Percentiles rank a stretch among this genome's conserved stretches.
Conservation (phyloP, 768 basidiomycete genomes). For the Phallus indusiatus region DNA sequence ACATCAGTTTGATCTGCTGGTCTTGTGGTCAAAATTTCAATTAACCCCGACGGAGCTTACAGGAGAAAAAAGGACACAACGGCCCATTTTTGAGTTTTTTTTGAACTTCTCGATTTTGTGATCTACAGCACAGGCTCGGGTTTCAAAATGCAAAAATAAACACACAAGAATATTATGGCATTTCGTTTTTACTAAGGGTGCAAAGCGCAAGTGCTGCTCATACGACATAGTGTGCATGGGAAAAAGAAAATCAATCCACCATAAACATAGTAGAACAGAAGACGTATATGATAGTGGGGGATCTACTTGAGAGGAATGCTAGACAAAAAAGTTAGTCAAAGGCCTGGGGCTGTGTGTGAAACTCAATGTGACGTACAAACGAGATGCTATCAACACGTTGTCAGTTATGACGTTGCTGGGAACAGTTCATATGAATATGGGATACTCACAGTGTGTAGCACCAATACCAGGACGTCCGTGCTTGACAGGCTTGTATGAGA, state of each 20-base stretch:
- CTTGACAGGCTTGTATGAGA: slow-evolving; percentile 97
- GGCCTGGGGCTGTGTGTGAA: neutral
- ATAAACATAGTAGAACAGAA: neutral
- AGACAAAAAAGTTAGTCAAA: slow-evolving; percentile 10
- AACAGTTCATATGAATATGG: neutral
- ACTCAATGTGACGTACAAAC: slow-evolving; percentile 5
- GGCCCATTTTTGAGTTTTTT: too few species aligned
- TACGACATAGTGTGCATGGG: slow-evolving; percentile 7
- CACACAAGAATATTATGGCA: neutral
- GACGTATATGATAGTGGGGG: neutral
- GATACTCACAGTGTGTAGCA: slow-evolving; percentile 78
- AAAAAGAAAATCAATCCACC: neutral
- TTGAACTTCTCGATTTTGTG: neutral
- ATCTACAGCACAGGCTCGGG: neutral
- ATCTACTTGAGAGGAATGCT: slow-evolving; percentile 95
- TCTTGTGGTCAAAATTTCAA: neutral
- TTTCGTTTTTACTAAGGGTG: neutral
- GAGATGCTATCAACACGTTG: neutral
- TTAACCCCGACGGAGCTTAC: neutral
- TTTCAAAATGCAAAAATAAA: neutral
- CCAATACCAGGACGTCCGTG: slow-evolving; percentile 99
- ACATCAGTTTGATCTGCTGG: neutral
- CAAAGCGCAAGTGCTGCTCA: neutral
- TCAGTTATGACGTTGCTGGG: slow-evolving; percentile 10
- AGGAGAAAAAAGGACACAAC: too few species aligned